Evolutionary conservation across 257 asterid genomes (phyloP).

Genomic region (Gynochthodes officinalis): DNA sequence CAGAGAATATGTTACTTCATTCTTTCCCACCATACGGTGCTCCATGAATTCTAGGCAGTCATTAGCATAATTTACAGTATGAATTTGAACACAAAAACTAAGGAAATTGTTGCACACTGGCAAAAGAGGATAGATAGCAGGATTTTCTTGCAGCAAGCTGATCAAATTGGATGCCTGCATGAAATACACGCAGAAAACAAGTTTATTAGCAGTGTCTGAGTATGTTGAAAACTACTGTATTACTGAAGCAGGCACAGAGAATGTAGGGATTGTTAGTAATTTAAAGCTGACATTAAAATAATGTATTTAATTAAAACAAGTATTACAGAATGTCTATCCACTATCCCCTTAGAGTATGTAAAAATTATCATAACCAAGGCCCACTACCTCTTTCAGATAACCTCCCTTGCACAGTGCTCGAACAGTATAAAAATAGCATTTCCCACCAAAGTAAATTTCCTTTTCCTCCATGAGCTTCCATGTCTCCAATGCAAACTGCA

Average conservation of each 20-base stretch:
- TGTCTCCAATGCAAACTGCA: constrained; percentile 82
- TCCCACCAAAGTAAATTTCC: constrained; percentile 45
- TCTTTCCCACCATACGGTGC: constrained; percentile 67
- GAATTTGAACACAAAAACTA: constrained; percentile 47
- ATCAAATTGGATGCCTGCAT: constrained; percentile 64
- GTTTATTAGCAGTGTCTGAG: constrained; percentile 1
- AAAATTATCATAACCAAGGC: constrained; percentile 8
- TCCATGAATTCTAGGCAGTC: constrained; percentile 73
- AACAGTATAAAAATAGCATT: constrained; percentile 45
- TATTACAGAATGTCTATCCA: not conserved
- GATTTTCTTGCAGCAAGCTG: constrained; percentile 42
- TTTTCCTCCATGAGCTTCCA: constrained; percentile 71
- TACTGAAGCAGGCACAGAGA: not conserved
- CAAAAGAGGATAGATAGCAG: constrained; percentile 50
- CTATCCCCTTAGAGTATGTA: not conserved
- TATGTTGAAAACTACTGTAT: not conserved
- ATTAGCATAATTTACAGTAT: constrained; percentile 46
- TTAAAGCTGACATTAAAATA: not conserved
- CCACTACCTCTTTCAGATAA: constrained; percentile 62
- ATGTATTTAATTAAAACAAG: not conserved
- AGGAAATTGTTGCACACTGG: constrained; percentile 58
- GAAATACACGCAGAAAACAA: constrained; percentile 23
- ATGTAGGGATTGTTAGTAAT: not conserved
- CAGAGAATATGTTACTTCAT: constrained; percentile 54
- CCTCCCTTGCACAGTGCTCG: constrained; percentile 86